Conservation (phyloP, 2,329 filamentous ascomycete genomes). For the Aureobasidium uvarum region DNA sequence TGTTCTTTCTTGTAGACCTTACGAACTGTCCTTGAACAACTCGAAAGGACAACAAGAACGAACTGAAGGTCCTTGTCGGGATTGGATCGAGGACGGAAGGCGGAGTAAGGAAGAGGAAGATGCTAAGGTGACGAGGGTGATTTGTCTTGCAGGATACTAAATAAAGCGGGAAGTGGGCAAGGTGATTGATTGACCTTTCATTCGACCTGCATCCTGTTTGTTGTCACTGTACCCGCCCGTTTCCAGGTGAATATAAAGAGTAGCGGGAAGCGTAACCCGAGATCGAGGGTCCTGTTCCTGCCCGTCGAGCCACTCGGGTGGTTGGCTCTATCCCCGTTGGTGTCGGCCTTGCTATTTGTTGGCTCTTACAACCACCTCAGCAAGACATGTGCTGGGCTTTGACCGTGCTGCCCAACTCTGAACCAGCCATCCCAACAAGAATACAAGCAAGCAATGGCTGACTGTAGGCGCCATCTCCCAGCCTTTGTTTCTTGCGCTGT, state of each 20-base stretch:
- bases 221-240: constrained; percentile 25
- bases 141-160: constrained; percentile 22
- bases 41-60: constrained; percentile 32
- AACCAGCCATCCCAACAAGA: not conserved
- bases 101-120: constrained; percentile 16
- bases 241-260: constrained; percentile 22
- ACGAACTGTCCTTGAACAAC: constrained; percentile 32
- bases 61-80: constrained; percentile 28
- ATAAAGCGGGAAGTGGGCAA: constrained; percentile 10
- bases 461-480: constrained; percentile 9
- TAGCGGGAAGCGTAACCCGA: constrained; percentile 17
- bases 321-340: constrained; percentile 8
- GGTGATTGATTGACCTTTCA: constrained; percentile 23
- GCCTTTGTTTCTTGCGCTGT: constrained; percentile 16
- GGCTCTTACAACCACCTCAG: constrained; percentile 2
- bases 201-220: constrained; percentile 26
- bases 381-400: not conserved
- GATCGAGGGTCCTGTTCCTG: constrained; percentile 4
- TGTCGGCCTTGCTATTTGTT: not conserved
- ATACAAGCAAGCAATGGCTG: not conserved
- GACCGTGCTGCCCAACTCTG: not conserved
- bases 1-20: constrained; percentile 30
- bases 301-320: constrained; percentile 22
- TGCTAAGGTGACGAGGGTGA: constrained; percentile 22
- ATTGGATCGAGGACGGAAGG: not conserved